Evolutionary conservation across 2,329 filamentous ascomycete genomes (phyloP), one percentile per base, ranked within the genome.

Genomic region (Calonectria leucothoes): DNA sequence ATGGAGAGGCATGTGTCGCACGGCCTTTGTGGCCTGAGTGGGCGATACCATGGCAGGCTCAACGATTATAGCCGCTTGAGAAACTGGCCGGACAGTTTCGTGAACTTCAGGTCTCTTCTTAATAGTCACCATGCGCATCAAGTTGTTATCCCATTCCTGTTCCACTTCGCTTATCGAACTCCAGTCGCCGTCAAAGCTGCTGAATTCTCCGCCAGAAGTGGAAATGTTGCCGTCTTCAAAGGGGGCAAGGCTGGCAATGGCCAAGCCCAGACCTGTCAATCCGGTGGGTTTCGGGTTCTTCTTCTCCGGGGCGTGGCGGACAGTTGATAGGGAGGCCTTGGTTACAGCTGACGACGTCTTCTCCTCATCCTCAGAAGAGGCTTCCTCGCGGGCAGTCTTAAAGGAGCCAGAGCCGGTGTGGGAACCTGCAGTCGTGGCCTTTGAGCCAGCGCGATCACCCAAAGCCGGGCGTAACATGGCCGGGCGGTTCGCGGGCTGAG

Each of bases 321-420:
- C 84, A 4, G 87, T 87, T 59, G 82, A 85, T 73, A 87, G 86
- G 0, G 88, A 89, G 1, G 86, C 84, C 70, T 83, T 85, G 4
- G 84, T 76, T 14, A 86, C 76, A 4, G 87, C 87, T 17, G 85
- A 84, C 69, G 85, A 84, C 69, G 80, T 85, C 49, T 82, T 83
- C 70, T 88, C 86, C 73, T 90, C 88, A 67, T 93, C 92, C 35
- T 91, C 91, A 25, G 93, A 93, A 1, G 90, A 88, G 1, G 90
- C 89, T 55, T 90, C 89, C 83, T 95, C 94, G 48, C 87, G 88
- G 6, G 94, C 94, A 3, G 94, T 95, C 76, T 86, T 92, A 80
- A 95, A 95, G 1, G 94, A 95, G 67, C 93, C 92, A 29, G 92
- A 95, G 66, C 93, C 92, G 27, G 92, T 89, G 48, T 89, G 89